Evolutionary conservation across 345 rosid genomes (phyloP).

Genomic region (Eutrema yunnanense): DNA sequence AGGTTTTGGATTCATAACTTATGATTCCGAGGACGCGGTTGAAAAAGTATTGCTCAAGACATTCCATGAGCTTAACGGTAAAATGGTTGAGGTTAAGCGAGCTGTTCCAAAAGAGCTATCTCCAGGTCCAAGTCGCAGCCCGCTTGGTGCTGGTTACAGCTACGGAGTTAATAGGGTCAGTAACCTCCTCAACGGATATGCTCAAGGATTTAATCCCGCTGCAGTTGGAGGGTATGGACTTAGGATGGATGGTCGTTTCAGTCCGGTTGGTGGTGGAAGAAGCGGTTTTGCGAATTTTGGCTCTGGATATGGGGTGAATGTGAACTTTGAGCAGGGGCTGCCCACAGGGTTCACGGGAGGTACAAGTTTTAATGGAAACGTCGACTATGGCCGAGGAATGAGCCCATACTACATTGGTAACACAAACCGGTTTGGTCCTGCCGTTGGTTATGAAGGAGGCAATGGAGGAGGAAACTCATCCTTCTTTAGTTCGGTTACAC

Average conservation of each 20-base stretch:
- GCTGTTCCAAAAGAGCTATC: conserved; percentile 96
- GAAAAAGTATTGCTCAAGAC: conserved; percentile 79
- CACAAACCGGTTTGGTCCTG: conserved; percentile 63
- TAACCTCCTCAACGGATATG: conserved; percentile 63
- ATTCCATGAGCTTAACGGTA: conserved; percentile 94
- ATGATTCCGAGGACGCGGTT: conserved; percentile 88
- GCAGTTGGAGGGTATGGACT: conserved; percentile 42
- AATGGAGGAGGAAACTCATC: conserved; percentile 59
- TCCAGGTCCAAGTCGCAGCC: conserved; percentile 73
- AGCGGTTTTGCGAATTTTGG: conserved; percentile 38
- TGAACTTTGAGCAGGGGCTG: conserved; percentile 71
- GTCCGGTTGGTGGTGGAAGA: conserved; percentile 58
- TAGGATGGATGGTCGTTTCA: conserved; percentile 77
- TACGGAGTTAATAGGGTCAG: conserved; percentile 60
- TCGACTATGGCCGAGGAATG: conserved; percentile 65
- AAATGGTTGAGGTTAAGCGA: conserved; percentile 97
- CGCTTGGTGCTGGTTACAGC: conserved; percentile 59
- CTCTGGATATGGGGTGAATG: conserved; percentile 61
- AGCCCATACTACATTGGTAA: conserved; percentile 63
- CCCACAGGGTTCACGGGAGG: conserved; percentile 58
- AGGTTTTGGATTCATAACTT: conserved; percentile 98
- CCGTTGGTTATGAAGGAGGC: conserved; percentile 51
- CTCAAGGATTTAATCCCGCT: conserved; percentile 61
- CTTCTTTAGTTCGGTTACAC: conserved; percentile 50
- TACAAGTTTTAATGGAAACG: conserved; percentile 47